A percentile compares a stretch with the other conserved stretches of the same genome.
phyloP scores from a whole-genome alignment of 805 yeast species.

The Deakozyma indianensis region DNA sequence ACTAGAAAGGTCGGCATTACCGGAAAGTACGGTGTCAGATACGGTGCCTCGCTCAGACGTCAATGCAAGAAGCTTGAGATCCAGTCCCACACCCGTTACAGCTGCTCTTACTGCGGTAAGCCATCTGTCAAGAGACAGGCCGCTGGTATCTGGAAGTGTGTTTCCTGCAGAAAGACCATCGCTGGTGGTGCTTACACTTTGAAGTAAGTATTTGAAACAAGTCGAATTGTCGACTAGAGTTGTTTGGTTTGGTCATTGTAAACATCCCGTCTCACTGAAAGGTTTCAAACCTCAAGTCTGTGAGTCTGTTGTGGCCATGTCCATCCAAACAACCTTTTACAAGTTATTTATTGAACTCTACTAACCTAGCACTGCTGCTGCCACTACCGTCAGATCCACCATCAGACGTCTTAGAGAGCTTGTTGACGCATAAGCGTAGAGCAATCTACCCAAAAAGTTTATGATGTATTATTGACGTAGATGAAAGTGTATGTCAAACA shows the following conservation, averaged over 20 bases:
- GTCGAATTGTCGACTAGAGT: too few relatives aligned
- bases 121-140: conserved; percentile 95
- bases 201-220: conserved; percentile 32
- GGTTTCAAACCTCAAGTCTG: neutral
- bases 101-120: conserved; percentile 99
- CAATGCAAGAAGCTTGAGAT: conserved; percentile 98
- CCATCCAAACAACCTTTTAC: too few relatives aligned
- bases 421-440: conserved; percentile 80
- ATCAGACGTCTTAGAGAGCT: conserved; percentile 99
- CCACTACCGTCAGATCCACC: conserved; percentile 99
- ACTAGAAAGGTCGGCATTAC: conserved; percentile 99
- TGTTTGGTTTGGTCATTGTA: too few relatives aligned
- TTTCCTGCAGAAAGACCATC: conserved; percentile 86
- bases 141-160: conserved; percentile 98
- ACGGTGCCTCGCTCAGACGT: conserved; percentile 99
- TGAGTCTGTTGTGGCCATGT: too few relatives aligned
- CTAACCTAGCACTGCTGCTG: conserved; percentile 68
- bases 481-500: conserved; percentile 1
- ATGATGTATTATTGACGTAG: neutral
- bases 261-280: neutral
- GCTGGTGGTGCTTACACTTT: conserved; percentile 99
- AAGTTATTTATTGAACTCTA: too few relatives aligned
- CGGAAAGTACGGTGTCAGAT: conserved; percentile 99
- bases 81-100: conserved; percentile 98
- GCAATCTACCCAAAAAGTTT: neutral